These are phyloP conservation scores for Cnidoscolus chayamansa DNA, from an alignment of 441 rosid species.

Conservation along the genomic window DNA sequence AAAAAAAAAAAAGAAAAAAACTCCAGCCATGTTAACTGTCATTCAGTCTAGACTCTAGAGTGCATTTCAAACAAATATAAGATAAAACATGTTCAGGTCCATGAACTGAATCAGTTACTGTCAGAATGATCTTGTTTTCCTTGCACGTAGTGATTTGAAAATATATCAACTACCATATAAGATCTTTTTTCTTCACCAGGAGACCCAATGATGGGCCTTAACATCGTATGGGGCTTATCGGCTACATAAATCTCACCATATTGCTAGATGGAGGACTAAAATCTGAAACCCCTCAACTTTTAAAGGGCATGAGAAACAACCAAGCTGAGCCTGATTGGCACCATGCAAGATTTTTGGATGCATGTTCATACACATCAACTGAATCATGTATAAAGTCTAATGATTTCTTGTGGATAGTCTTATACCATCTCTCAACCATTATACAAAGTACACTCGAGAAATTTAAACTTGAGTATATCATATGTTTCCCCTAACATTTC, in stretches of 20 bases:
- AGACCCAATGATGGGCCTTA: no score
- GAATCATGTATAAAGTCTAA: background rate
- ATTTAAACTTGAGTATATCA: conserved; percentile 1
- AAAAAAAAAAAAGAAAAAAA: background rate
- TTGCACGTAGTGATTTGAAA: background rate
- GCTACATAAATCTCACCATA: no score
- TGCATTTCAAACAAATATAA: background rate
- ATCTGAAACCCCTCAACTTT: no score
- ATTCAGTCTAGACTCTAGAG: conserved; percentile 12
- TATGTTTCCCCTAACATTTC: background rate
- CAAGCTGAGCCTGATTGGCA: no score
- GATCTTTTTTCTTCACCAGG: background rate
- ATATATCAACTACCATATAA: background rate
- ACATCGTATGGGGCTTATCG: no score
- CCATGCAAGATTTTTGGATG: background rate
- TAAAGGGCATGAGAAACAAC: no score
- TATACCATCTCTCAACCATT: background rate
- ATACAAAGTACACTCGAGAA: background rate
- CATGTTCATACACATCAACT: conserved; percentile 4
- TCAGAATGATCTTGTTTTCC: background rate
- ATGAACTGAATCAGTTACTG: background rate
- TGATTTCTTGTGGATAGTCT: background rate
- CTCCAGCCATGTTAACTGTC: conserved; percentile 8
- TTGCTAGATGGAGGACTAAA: no score
- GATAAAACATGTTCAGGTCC: background rate